phyloP scores from a whole-genome alignment of 768 basidiomycete species.

The Mrakia blollopis region DNA sequence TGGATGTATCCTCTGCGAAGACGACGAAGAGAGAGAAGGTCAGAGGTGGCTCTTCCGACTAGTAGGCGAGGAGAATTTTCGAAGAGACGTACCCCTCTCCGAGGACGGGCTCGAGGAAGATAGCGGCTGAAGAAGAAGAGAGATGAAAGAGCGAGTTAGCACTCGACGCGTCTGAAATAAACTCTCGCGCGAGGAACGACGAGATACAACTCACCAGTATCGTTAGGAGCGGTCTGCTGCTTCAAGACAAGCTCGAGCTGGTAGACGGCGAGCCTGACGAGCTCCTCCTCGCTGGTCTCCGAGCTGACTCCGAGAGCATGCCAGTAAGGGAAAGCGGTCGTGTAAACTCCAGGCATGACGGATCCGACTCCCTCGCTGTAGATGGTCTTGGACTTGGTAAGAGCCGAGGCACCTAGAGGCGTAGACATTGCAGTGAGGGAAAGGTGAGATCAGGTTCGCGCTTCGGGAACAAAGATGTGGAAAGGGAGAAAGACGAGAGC shows the following conservation, averaged over 20 bases:
- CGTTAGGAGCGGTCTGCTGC: constrained; percentile 75
- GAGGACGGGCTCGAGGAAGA: constrained; percentile 85
- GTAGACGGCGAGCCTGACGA: constrained; percentile 63
- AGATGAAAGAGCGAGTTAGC: neutral
- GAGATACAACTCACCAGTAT: constrained; percentile 50
- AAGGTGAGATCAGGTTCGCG: neutral
- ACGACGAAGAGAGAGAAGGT: neutral
- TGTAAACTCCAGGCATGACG: constrained; percentile 52
- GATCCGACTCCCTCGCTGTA: constrained; percentile 62
- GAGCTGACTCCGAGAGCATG: constrained; percentile 66
- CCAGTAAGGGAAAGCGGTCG: constrained; percentile 86
- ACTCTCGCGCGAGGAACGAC: neutral
- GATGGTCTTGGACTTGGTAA: constrained; percentile 67
- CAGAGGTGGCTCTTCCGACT: neutral
- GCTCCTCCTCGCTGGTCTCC: constrained; percentile 54
- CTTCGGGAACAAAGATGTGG: too few species aligned
- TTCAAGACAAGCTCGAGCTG: constrained; percentile 72
- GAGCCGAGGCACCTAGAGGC: constrained; percentile 12
- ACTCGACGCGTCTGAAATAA: neutral
- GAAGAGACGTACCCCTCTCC: constrained; percentile 65
- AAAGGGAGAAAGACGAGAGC: neutral
- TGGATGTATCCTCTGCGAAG: constrained; percentile 67
- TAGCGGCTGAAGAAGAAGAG: constrained; percentile 56
- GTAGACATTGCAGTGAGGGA: neutral
- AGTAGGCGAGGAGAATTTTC: too few species aligned